Conservation (phyloP, 768 basidiomycete species). For the Phlebiopsis flavidoalba region DNA sequence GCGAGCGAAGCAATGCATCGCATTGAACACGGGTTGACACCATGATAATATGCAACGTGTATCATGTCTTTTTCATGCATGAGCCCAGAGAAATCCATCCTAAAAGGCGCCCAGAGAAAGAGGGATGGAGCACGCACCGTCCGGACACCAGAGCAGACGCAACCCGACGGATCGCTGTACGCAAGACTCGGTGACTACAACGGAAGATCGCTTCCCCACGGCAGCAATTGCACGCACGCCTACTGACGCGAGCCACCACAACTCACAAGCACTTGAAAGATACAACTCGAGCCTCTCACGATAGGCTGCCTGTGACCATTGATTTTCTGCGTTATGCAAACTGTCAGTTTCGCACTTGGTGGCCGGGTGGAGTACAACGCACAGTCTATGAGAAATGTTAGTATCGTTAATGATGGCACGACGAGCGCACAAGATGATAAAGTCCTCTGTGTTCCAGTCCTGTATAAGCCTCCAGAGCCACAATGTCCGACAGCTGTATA, state of each 20-base stretch:
- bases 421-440: constrained; percentile 65
- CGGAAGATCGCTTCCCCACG: neutral
- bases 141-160: too few species aligned
- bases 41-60: too few species aligned
- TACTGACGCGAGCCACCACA: constrained; percentile 74
- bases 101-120: too few species aligned
- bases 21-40: constrained; percentile 34
- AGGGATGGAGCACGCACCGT: constrained; percentile 36
- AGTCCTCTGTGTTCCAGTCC: constrained; percentile 45
- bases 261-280: constrained; percentile 54
- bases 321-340: constrained; percentile 41
- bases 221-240: constrained; percentile 19
- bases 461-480: neutral
- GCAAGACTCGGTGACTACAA: too few species aligned
- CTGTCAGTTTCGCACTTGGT: neutral
- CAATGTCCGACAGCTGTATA: neutral
- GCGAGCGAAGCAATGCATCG: constrained; percentile 39
- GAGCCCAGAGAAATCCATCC: too few species aligned
- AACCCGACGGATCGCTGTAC: too few species aligned
- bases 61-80: too few species aligned
- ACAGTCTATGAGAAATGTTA: constrained; percentile 59
- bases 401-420: constrained; percentile 60
- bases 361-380: constrained; percentile 18
- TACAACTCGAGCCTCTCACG: constrained; percentile 48
- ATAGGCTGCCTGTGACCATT: constrained; percentile 69